Percentiles rank a stretch among this genome's conserved stretches.
phyloP scores from a whole-genome alignment of 2,329 filamentous ascomycete genomes.

The Domatiomyces catenatus region DNA sequence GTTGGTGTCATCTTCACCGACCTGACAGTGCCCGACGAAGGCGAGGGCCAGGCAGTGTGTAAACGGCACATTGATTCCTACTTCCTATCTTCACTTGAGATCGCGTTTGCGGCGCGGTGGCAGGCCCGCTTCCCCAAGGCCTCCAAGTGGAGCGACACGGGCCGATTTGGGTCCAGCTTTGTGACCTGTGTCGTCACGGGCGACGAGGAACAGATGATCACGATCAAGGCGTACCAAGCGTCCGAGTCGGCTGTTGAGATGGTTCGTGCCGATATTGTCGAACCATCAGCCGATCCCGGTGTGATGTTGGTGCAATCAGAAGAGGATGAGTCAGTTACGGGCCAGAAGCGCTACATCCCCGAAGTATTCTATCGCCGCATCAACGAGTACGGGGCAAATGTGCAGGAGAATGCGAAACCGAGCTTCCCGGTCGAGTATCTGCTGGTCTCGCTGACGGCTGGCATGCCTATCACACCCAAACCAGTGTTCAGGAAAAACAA shows the following conservation, averaged over 20 bases:
- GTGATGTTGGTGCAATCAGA: slow-evolving; percentile 92
- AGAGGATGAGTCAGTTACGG: slow-evolving; percentile 56
- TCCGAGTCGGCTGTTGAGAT: slow-evolving; percentile 95
- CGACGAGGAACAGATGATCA: slow-evolving; percentile 74
- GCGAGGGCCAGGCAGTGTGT: slow-evolving; percentile 78
- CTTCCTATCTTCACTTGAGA: slow-evolving; percentile 81
- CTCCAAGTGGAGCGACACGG: slow-evolving; percentile 94
- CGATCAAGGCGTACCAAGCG: slow-evolving; percentile 82
- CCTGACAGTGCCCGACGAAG: slow-evolving; percentile 62
- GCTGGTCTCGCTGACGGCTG: slow-evolving; percentile 87
- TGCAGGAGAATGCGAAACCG: slow-evolving; percentile 93
- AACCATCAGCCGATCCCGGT: slow-evolving; percentile 81
- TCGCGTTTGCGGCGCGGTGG: slow-evolving; percentile 72
- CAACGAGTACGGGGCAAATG: slow-evolving; percentile 92
- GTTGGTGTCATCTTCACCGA: slow-evolving; percentile 94
- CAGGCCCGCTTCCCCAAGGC: slow-evolving; percentile 79
- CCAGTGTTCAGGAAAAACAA: slow-evolving; percentile 56
- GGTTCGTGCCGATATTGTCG: slow-evolving; percentile 86
- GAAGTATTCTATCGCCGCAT: slow-evolving; percentile 93
- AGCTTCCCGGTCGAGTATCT: slow-evolving; percentile 94
- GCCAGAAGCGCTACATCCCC: slow-evolving; percentile 73
- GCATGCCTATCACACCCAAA: slow-evolving; percentile 69
- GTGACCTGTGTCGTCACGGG: slow-evolving; percentile 94
- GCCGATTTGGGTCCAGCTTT: slow-evolving; percentile 86
- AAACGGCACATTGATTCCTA: slow-evolving; percentile 93